Evolutionary conservation across 2,329 filamentous ascomycete genomes (phyloP).

Genomic region (Microcyclospora tardicrescens): DNA sequence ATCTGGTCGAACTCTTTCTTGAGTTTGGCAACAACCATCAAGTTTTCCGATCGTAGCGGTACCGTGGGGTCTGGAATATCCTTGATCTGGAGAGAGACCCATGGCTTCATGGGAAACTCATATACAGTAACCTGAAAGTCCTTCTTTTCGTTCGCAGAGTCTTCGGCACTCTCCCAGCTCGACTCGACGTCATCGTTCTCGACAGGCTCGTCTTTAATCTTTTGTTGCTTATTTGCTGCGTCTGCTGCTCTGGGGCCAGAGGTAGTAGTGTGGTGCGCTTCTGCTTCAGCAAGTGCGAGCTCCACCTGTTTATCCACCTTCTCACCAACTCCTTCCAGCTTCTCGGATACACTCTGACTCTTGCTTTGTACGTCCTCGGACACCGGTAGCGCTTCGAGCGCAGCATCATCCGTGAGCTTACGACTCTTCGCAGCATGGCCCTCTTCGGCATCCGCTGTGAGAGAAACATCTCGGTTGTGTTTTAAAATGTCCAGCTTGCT

Average conservation of each 20-base stretch:
- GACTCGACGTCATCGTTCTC: constrained; percentile 45
- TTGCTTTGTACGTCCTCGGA: constrained; percentile 3
- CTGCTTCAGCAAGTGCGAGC: constrained; percentile 47
- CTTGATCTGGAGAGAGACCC: constrained; percentile 72
- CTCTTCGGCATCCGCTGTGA: constrained; percentile 12
- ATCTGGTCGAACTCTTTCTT: constrained; percentile 98
- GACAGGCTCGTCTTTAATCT: constrained; percentile 41
- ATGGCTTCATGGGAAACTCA: constrained; percentile 94
- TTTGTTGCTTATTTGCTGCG: constrained; percentile 30
- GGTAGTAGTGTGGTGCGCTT: constrained; percentile 36
- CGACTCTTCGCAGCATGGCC: constrained; percentile 23
- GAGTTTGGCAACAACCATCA: constrained; percentile 84
- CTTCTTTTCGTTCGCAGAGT: constrained; percentile 50
- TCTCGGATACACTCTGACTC: constrained; percentile 56
- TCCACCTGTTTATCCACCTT: constrained; percentile 49
- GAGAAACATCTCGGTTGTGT: constrained; percentile 28
- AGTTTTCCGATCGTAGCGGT: constrained; percentile 63
- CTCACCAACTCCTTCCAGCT: constrained; percentile 52
- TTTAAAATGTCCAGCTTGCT: constrained; percentile 35
- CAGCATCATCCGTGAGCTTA: constrained; percentile 19
- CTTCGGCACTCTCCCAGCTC: constrained; percentile 80
- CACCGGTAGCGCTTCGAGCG: constrained; percentile 1
- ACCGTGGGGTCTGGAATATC: constrained; percentile 37
- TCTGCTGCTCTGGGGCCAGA: constrained; percentile 17
- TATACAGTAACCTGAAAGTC: constrained; percentile 58